These are phyloP conservation scores for Fraxinus greggii DNA, from an alignment of 305 asterid genomes.

Conservation along the genomic window DNA sequence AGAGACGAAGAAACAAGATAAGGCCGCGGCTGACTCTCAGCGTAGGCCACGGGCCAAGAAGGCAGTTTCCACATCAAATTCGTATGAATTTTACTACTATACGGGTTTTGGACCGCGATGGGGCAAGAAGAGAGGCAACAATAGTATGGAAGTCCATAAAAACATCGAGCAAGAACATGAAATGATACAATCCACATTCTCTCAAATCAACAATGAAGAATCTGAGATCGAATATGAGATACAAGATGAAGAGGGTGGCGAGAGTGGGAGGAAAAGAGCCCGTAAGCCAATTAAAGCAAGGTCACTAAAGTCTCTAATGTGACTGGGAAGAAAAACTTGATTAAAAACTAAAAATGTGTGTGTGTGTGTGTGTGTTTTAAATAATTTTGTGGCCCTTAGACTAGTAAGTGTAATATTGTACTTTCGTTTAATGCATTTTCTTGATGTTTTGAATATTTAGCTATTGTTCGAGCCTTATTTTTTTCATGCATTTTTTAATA, in stretches of 20 bases:
- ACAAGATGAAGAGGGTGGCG: background rate
- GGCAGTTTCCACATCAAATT: slow-evolving; percentile 19
- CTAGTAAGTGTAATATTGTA: slow-evolving; percentile 23
- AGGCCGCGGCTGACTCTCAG: background rate
- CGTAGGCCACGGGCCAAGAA: slow-evolving; percentile 33
- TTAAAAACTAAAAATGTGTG: slow-evolving; percentile 14
- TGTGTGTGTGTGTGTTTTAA: background rate
- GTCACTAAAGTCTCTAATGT: slow-evolving; percentile 66
- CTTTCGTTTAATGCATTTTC: background rate
- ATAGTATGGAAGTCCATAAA: background rate
- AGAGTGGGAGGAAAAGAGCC: slow-evolving; percentile 40
- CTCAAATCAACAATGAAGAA: too few relatives aligned
- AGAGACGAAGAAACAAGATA: background rate
- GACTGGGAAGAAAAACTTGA: background rate
- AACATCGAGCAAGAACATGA: background rate
- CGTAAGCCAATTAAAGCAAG: slow-evolving; percentile 70
- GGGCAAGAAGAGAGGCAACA: slow-evolving; percentile 24
- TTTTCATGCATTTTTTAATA: too few relatives aligned
- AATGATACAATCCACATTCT: background rate
- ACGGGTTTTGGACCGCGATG: slow-evolving; percentile 28
- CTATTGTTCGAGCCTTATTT: too few relatives aligned
- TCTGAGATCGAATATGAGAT: background rate
- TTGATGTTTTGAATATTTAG: background rate
- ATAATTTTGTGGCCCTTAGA: background rate
- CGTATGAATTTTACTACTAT: slow-evolving; percentile 45